Base-by-base conservation (phyloP, 129 eudicot genomes). In the Tagetes patula region DNA sequence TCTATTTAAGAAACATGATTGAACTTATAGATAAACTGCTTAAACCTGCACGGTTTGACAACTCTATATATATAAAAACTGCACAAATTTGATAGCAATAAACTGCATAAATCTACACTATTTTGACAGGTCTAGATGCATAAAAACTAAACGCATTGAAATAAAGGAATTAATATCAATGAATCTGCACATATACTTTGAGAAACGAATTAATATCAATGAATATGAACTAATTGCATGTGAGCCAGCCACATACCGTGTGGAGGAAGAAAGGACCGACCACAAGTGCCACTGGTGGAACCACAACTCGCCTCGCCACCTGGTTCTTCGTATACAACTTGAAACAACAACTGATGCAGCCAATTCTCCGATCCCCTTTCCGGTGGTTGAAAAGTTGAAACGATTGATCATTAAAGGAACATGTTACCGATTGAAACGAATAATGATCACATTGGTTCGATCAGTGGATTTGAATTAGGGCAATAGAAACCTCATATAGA, bases 281-380 rank as follows among this genome's bases (percentile, higher is more conserved):
- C 83, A 85, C 89, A 85, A 79, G 86, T 85, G 89, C 89, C 86
- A 80, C 62, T 75, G 69, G 77, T 85, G 76, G 33, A 69, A 66
- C 80, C 70, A 49, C 81, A 69, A 72, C 65, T 85, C 84, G 79
- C 79, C 84, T 85, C 75, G 82, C 79, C 47, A 71, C 36, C 58
- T 50, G 50, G 47, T 39, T 52, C 70, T 75, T 45, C 73, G 60
- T 33, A 67, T 5, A n/a, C 4, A 39, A 39, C 42, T 39, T 39
- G 42, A 82, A 82, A 53, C 82, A 78, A 69, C 80, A 76, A 77
- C 66, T 38, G 60, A 3, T 20, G 30, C 4, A 54, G 33, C 39
- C 60, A 75, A 60, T 68, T 67, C 13, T 10, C 41, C 65, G 84
- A 84, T 80, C 84, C 84, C 82, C 83, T 70, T 52, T 61, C 5